Percentiles rank a stretch among this genome's conserved stretches.
These are phyloP conservation scores for Cladosporium velox DNA, from an alignment of 2,329 filamentous ascomycete genomes.

Conservation along the genomic window DNA sequence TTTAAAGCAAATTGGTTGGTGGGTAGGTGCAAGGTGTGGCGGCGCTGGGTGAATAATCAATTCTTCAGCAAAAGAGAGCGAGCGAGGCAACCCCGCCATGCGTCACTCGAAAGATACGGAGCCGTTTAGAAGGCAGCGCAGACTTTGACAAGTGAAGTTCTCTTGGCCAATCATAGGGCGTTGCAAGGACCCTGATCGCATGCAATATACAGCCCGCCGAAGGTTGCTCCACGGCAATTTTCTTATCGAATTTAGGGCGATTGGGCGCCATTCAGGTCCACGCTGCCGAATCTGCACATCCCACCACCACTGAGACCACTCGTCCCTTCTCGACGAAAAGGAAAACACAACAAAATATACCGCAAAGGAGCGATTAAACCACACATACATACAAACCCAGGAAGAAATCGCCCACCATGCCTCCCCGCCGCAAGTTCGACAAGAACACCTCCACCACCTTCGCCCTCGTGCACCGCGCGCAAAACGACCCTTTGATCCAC, in stretches of 20 bases:
- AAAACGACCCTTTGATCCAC: conserved; percentile 96
- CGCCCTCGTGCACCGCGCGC: conserved; percentile 89
- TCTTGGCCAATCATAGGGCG: not conserved
- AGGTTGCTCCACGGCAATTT: conserved; percentile 2
- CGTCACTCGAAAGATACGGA: conserved; percentile 15
- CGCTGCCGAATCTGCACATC: not conserved
- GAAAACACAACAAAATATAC: not conserved
- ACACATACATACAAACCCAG: not conserved
- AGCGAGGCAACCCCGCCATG: conserved; percentile 5
- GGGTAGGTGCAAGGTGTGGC: not conserved
- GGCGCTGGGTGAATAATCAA: conserved; percentile 13
- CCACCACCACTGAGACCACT: not conserved
- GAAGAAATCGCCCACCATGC: conserved; percentile 59
- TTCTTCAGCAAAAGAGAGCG: conserved; percentile 8
- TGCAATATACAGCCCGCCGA: not conserved
- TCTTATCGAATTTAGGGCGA: conserved; percentile 9
- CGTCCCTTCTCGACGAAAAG: conserved; percentile 10
- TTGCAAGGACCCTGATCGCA: not conserved
- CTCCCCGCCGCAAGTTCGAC: conserved; percentile 74
- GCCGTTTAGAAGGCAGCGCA: not conserved
- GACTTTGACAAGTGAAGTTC: not conserved
- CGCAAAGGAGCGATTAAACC: not conserved
- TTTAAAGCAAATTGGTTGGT: not conserved
- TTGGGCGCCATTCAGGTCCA: conserved; percentile 9
- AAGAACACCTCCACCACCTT: conserved; percentile 94